Evolutionary conservation across 225 moss, liverwort and hornwort genomes (phyloP).

Genomic region (Rhytidiadelphus loreus): DNA sequence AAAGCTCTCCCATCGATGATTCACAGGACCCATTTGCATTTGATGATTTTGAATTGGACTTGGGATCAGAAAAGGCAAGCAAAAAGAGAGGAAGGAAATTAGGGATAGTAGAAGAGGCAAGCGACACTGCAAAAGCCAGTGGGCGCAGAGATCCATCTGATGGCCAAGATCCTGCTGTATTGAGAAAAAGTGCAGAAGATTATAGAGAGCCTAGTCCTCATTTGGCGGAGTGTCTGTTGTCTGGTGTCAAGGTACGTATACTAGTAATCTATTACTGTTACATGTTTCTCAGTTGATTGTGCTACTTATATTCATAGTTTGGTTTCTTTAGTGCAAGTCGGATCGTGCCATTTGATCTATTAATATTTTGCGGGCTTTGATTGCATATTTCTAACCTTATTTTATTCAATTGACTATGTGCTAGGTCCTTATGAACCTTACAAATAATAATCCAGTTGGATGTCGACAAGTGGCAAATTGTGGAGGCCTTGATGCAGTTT

Average conservation of each 20-base stretch:
- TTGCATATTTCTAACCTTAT: neutral
- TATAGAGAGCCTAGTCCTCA: conserved; percentile 45
- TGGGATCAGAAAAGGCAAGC: conserved; percentile 20
- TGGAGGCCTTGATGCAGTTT: conserved; percentile 74
- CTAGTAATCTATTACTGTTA: neutral
- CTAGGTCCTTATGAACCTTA: conserved; percentile 98
- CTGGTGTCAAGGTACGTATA: conserved; percentile 78
- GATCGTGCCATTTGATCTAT: neutral
- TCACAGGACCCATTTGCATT: conserved; percentile 87
- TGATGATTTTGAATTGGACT: conserved; percentile 61
- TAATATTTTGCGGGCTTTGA: neutral
- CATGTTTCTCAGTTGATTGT: neutral
- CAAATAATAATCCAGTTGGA: conserved; percentile 91
- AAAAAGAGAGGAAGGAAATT: conserved; percentile 57
- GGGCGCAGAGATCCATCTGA: conserved; percentile 24
- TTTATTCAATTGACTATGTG: neutral
- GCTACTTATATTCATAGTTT: neutral
- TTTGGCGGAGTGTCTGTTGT: conserved; percentile 76
- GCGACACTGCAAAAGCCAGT: conserved; percentile 28
- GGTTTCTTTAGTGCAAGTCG: neutral
- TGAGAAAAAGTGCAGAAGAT: conserved; percentile 13
- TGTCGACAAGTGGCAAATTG: conserved; percentile 90
- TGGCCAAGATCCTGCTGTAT: conserved; percentile 13
- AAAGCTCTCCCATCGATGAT: conserved; percentile 37
- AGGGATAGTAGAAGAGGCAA: conserved; percentile 37